phyloP scores from a whole-genome alignment of 768 basidiomycete species.

The Terana coerulea region DNA sequence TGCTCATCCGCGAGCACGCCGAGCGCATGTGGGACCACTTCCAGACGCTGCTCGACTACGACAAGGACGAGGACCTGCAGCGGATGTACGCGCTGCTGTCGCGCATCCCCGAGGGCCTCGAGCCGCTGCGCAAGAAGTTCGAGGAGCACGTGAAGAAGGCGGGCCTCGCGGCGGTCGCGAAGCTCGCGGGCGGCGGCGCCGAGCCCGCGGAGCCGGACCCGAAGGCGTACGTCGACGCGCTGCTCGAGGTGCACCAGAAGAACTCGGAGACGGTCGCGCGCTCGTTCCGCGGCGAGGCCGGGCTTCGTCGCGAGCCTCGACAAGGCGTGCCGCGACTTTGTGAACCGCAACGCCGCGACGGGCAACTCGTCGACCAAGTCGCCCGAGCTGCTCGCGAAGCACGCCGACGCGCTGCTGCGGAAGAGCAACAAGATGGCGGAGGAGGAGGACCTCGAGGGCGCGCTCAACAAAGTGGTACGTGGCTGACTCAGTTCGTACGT shows the following conservation, averaged over 20 bases:
- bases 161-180: conserved; percentile 78
- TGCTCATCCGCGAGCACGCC: conserved; percentile 84
- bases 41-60: conserved; percentile 83
- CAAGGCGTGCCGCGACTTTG: conserved; percentile 92
- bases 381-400: conserved; percentile 89
- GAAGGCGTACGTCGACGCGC: conserved; percentile 89
- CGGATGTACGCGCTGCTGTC: conserved; percentile 93
- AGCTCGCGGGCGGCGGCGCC: conserved; percentile 52
- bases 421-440: conserved; percentile 97
- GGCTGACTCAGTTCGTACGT: too few species aligned
- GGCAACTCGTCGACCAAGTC: conserved; percentile 82
- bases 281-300: conserved; percentile 89
- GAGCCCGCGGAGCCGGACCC: conserved; percentile 72
- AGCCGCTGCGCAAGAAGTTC: conserved; percentile 87
- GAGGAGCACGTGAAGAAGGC: conserved; percentile 94
- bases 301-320: conserved; percentile 92
- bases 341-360: conserved; percentile 90
- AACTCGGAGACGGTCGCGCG: conserved; percentile 84
- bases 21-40: conserved; percentile 91
- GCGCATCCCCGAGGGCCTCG: conserved; percentile 86
- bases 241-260: conserved; percentile 89
- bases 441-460: conserved; percentile 86
- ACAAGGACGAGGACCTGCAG: conserved; percentile 92
- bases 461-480: conserved; percentile 84
- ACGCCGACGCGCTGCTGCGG: conserved; percentile 82